These are phyloP conservation scores for Copromyces sp. DNA, from an alignment of 495 filamentous ascomycete species.

Conservation along the genomic window DNA sequence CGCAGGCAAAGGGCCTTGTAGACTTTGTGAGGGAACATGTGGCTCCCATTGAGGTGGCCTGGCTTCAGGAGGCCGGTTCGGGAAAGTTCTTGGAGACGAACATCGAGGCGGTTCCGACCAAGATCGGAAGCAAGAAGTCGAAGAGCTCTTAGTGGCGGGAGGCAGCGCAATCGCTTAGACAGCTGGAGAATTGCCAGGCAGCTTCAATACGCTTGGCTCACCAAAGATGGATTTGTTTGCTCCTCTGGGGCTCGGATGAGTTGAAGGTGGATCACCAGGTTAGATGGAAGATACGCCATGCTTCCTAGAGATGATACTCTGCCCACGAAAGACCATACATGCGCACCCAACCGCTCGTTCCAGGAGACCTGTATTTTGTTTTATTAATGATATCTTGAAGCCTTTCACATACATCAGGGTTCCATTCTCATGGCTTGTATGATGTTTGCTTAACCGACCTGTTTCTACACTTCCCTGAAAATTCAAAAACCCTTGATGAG, in stretches of 20 bases:
- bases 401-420: not conserved
- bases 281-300: not conserved
- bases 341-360: not conserved
- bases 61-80: conserved; percentile 16
- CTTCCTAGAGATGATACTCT: not conserved
- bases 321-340: not conserved
- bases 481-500: not conserved
- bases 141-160: conserved; percentile 2
- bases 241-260: not conserved
- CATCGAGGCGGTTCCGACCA: conserved; percentile 28
- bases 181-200: not conserved
- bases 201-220: not conserved
- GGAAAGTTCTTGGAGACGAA: conserved; percentile 19
- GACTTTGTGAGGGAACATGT: conserved; percentile 42
- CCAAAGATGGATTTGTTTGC: not conserved
- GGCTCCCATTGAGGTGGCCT: conserved; percentile 19
- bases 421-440: not conserved
- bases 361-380: not conserved
- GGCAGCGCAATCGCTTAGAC: not conserved
- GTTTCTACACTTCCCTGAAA: not conserved
- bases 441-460: not conserved
- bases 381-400: not conserved
- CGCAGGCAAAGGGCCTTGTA: conserved; percentile 38
- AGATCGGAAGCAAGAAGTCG: conserved; percentile 28
- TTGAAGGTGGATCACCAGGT: not conserved